Evolutionary conservation across 257 asterid genomes (phyloP).

Genomic region (Solanum tarijense): DNA sequence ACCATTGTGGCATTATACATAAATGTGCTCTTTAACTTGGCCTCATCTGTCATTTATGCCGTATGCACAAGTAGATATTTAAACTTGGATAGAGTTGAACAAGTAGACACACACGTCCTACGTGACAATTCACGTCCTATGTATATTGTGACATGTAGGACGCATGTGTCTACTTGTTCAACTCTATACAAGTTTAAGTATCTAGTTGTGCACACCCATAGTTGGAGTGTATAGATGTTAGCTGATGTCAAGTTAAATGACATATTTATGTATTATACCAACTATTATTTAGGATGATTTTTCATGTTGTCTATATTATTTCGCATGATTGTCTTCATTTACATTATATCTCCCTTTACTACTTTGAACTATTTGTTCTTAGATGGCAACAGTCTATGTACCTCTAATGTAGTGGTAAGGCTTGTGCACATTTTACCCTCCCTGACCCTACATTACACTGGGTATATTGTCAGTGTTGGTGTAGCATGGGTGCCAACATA

Average conservation of each 20-base stretch:
- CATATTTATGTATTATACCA: no score
- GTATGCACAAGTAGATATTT: background rate
- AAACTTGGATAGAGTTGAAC: background rate
- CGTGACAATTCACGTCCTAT: background rate
- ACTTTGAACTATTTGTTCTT: background rate
- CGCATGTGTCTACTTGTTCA: background rate
- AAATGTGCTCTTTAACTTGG: background rate
- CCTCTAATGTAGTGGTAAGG: background rate
- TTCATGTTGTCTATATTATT: background rate
- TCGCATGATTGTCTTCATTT: background rate
- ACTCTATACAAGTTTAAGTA: no score
- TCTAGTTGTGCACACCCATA: background rate
- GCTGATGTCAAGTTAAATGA: background rate
- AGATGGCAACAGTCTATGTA: background rate
- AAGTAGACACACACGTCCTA: background rate
- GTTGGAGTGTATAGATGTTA: background rate
- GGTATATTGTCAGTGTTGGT: background rate
- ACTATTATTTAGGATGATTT: background rate
- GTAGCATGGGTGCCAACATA: background rate
- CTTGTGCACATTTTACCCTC: background rate
- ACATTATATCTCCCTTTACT: background rate
- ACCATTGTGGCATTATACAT: background rate
- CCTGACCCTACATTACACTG: background rate
- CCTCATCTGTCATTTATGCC: background rate
- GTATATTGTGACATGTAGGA: background rate